These are phyloP conservation scores for Keqinozyma sinolaborantium DNA, from an alignment of 1,139 yeast species.

Conservation along the genomic window DNA sequence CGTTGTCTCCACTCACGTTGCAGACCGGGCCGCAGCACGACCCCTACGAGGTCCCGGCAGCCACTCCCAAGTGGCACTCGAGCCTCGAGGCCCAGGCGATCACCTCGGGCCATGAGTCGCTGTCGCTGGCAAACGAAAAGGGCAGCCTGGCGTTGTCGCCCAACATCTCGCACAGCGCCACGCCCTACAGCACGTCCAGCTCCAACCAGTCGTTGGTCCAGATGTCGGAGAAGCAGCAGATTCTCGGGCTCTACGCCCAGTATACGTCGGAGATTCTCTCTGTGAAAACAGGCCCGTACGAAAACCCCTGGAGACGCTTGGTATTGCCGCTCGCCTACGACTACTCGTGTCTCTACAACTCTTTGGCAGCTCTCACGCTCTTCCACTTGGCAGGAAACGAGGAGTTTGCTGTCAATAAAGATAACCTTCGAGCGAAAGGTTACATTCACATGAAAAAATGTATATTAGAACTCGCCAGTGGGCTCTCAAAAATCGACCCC, in stretches of 20 bases:
- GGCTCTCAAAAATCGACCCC: slow-evolving; percentile 33
- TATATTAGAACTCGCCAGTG: slow-evolving; percentile 55
- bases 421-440: slow-evolving; percentile 45
- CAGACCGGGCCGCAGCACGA: slow-evolving; percentile 6
- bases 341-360: slow-evolving; percentile 55
- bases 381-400: slow-evolving; percentile 53
- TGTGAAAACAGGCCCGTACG: slow-evolving; percentile 58
- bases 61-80: neutral
- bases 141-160: neutral
- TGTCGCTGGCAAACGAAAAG: neutral
- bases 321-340: slow-evolving; percentile 53
- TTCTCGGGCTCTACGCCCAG: slow-evolving; percentile 30
- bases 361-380: slow-evolving; percentile 63
- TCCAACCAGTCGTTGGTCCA: slow-evolving; percentile 4
- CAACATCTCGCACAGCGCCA: neutral
- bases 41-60: neutral
- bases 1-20: slow-evolving; percentile 32
- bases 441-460: slow-evolving; percentile 58
- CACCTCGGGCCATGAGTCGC: neutral
- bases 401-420: slow-evolving; percentile 33
- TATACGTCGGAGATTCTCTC: slow-evolving; percentile 63
- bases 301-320: slow-evolving; percentile 65
- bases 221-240: slow-evolving; percentile 30
- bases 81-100: neutral
- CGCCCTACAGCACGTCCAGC: neutral